A percentile compares a stretch with the other conserved stretches of the same genome.
Evolutionary conservation across 306 rosid genomes (phyloP).

Genomic region (Alnus glutinosa): DNA sequence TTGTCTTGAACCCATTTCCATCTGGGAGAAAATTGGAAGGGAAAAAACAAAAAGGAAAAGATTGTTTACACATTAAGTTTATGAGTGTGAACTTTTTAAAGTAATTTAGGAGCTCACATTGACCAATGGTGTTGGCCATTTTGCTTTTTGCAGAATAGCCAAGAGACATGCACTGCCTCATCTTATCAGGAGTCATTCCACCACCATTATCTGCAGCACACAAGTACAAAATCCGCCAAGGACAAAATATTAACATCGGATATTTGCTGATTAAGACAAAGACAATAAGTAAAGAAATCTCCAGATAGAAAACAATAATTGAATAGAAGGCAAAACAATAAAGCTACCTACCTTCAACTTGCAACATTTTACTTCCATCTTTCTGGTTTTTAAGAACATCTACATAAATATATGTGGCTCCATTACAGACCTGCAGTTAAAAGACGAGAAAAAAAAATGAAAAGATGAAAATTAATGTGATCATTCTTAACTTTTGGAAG

Average conservation of each 20-base stretch:
- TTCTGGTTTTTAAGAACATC: conserved; percentile 72
- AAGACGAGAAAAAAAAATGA: too few relatives aligned
- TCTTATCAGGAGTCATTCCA: conserved; percentile 96
- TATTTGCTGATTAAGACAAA: too few relatives aligned
- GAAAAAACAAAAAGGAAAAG: conserved; percentile 17
- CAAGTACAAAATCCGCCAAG: background rate
- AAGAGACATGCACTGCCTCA: conserved; percentile 97
- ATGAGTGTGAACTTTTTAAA: background rate
- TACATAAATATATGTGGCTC: conserved; percentile 80
- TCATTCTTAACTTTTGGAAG: too few relatives aligned
- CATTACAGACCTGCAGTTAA: conserved; percentile 63
- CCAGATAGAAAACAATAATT: background rate
- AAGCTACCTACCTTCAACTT: conserved; percentile 66
- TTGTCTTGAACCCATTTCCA: conserved; percentile 98
- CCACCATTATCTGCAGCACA: conserved; percentile 91
- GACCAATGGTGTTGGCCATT: conserved; percentile 90
- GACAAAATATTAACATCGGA: too few relatives aligned
- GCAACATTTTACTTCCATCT: conserved; percentile 69
- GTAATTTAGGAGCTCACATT: conserved; percentile 41
- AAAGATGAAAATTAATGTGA: background rate
- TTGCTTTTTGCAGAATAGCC: conserved; percentile 92
- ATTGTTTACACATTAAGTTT: background rate
- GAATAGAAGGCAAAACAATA: background rate
- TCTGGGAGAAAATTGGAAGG: conserved; percentile 40
- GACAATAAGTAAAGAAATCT: background rate